Base-by-base conservation (phyloP, 2,329 filamentous ascomycete genomes). In the Aspergillus sp. region DNA sequence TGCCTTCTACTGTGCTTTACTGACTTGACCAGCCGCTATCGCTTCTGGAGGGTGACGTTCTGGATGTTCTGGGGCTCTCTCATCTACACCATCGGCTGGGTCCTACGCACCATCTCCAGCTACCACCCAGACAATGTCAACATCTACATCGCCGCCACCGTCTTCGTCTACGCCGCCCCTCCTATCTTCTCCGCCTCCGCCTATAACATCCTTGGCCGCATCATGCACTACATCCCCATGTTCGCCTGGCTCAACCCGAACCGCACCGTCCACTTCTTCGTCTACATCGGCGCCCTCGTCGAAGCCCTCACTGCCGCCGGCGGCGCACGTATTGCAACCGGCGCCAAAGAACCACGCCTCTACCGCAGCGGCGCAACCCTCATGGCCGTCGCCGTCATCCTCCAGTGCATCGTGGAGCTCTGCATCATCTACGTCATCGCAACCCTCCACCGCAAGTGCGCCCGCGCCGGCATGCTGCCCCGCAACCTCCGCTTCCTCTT, bases 151-250 rank as follows among this genome's bases (percentile, higher is more conserved):
- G 56, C 56, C 44, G 34, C 44, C 5, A 54, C 50, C 2, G 37
- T 58, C 45, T 58, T 58, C 51, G 20, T 58, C 27, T 58, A 58
- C 40, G 56, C 56, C n/a, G 56, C 44, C 3, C 56, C 56, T 5
- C 56, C 56, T 3, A 13, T 58, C 17, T 58, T 54, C 45, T 58
- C 56, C 3, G 56, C 56, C 30, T 47, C 50, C 2, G 56, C 56
- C 13, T 58, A 58, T 9, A 58, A 58, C 50, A 46, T 58, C 20
- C 50, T 58, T 19, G 56, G 56, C 20, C 56, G 56, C 5, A 54
- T 58, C 39, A 58, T 58, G 56, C 45, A 58, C 50, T 58, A 58
- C 39, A 47, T 54, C 15, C 56, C 56, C 30, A 58, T 58, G 56
- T 58, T 58, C 40, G 56, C 56, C 12, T 58, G 51, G 56, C 45